These are phyloP conservation scores for Anastatica hierochuntica DNA, from an alignment of 345 rosid genomes.

Conservation along the genomic window DNA sequence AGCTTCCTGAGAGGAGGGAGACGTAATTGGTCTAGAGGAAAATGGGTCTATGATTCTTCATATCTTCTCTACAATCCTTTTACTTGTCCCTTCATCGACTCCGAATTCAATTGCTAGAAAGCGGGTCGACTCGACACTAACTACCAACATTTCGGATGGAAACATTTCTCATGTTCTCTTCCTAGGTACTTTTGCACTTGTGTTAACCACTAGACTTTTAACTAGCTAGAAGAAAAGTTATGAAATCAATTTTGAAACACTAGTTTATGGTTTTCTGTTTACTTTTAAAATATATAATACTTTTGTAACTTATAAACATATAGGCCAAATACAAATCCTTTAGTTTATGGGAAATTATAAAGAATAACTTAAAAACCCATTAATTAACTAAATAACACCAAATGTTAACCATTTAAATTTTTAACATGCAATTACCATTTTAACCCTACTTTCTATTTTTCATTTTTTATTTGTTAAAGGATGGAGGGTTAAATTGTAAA, in stretches of 20 bases:
- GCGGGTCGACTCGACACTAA: constrained; percentile 60
- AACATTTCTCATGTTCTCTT: constrained; percentile 49
- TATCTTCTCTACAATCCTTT: constrained; percentile 60
- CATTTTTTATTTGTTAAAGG: no score
- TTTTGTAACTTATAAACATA: neutral
- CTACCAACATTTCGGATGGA: constrained; percentile 74
- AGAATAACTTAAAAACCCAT: no score
- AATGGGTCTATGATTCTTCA: constrained; percentile 59
- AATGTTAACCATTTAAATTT: no score
- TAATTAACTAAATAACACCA: no score
- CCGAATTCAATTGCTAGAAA: constrained; percentile 65
- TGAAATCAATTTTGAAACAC: no score
- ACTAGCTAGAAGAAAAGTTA: neutral
- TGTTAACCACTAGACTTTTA: neutral
- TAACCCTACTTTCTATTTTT: no score
- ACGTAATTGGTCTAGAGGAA: constrained; percentile 54
- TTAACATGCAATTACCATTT: no score
- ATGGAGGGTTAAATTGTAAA: no score
- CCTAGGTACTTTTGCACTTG: constrained; percentile 42
- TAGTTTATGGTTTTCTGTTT: neutral
- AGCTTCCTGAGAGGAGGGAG: constrained; percentile 1
- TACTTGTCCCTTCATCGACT: constrained; percentile 52
- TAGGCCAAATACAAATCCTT: no score
- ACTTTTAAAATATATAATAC: neutral
- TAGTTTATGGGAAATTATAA: no score